phyloP scores from a whole-genome alignment of 208 protist species.

The Kentomonas sorsogonicus region DNA sequence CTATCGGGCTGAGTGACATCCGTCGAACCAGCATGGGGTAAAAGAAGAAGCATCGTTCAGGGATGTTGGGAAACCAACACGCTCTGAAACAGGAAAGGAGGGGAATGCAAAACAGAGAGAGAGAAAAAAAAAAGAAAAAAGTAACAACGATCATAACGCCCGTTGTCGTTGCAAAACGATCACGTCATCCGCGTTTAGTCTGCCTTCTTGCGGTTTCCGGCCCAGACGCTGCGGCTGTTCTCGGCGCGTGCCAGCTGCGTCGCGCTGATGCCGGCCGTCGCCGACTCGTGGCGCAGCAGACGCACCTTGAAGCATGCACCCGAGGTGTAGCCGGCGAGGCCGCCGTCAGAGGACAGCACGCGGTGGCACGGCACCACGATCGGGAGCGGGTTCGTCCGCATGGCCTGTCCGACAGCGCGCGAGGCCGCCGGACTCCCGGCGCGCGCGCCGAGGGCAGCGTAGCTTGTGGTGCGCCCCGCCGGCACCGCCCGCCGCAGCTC shows the following conservation, averaged over 20 bases:
- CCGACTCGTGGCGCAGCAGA: slow-evolving; percentile 61
- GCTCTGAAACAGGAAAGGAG: slow-evolving; percentile 1
- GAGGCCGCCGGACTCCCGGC: slow-evolving; percentile 15
- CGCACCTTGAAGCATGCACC: slow-evolving; percentile 61
- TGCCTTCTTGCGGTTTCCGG: too few relatives aligned
- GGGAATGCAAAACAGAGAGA: neutral
- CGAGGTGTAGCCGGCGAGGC: slow-evolving; percentile 51
- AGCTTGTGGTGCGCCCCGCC: slow-evolving; percentile 34
- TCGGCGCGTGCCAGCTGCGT: too few relatives aligned
- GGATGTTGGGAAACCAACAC: too few relatives aligned
- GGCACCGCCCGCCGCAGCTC: slow-evolving; percentile 38
- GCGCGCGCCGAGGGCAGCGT: slow-evolving; percentile 35
- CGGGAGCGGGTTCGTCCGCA: slow-evolving; percentile 53
- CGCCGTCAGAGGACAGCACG: slow-evolving; percentile 40
- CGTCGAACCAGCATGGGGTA: too few relatives aligned
- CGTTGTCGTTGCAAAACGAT: too few relatives aligned
- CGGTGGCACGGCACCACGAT: slow-evolving; percentile 74
- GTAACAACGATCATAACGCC: too few relatives aligned
- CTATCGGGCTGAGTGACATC: too few relatives aligned
- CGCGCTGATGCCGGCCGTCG: too few relatives aligned
- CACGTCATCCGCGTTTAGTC: too few relatives aligned
- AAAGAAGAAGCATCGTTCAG: too few relatives aligned
- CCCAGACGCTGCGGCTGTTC: too few relatives aligned
- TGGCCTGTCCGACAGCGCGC: slow-evolving; percentile 57
- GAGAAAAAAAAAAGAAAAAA: too few relatives aligned